Evolutionary conservation across 78 protist species (phyloP).

Genomic region (Dictyostelium firmibasis): DNA sequence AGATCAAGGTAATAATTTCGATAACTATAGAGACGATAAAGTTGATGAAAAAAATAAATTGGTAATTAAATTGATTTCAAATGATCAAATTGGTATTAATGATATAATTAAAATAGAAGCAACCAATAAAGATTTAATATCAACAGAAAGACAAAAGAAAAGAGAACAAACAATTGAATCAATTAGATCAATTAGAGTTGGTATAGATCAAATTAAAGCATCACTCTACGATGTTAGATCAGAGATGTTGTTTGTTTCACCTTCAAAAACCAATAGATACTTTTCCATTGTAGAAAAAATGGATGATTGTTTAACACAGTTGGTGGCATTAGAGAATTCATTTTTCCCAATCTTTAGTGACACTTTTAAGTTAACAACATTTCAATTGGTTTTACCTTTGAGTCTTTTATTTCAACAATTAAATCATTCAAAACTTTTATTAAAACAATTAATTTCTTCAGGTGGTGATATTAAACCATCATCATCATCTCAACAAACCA

Average conservation of each 20-base stretch:
- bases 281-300: neutral
- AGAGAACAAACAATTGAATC: neutral
- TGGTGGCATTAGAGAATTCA: slow-evolving; percentile 59
- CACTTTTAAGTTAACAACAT: neutral
- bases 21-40: neutral
- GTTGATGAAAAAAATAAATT: neutral
- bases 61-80: neutral
- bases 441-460: neutral
- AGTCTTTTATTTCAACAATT: neutral
- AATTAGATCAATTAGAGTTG: neutral
- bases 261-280: neutral
- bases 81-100: neutral
- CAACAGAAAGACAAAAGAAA: neutral
- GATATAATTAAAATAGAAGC: neutral
- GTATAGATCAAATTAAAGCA: neutral
- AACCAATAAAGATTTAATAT: neutral
- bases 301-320: neutral
- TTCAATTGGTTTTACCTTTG: neutral
- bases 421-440: neutral
- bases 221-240: slow-evolving; percentile 35
- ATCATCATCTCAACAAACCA: neutral
- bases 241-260: slow-evolving; percentile 23
- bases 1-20: neutral
- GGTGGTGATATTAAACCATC: neutral
- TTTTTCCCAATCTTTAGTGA: slow-evolving; percentile 12